Evolutionary conservation across 2,329 filamentous ascomycete genomes (phyloP), one percentile per base, ranked within the genome.

Genomic region (Blumeriella jaapii): DNA sequence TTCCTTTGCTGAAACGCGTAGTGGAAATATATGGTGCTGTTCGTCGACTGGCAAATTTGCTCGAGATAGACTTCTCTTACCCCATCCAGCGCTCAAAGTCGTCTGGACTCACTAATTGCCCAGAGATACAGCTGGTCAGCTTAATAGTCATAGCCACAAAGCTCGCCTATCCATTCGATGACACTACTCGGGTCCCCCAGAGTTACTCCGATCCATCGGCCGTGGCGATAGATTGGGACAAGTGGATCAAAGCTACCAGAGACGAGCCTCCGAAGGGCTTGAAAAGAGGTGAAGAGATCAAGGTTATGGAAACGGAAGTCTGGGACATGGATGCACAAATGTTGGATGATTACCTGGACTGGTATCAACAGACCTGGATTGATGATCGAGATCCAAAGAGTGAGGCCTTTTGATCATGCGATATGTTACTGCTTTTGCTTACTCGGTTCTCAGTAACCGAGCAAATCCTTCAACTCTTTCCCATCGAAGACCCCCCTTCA

Each of bases 61-160:
- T 56, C 8, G 55, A 61, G 0, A 58, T 79, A 19, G 60, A 68
- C 2, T 81, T 79, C 42, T 61, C 62, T 1, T 81, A 79, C 43
- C 67, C 69, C 1, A 61, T 65, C 5, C 59, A 62, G 3, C 61
- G 58, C 18, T 53, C 56, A 34, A 59, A 60, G 40, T 59, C 64
- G 40, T 32, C 38, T 28, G 59, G 65, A 16, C 59, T 69, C 6
- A 59, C 77, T 11, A 64, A 74, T 32, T 69, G 80, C 42, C 85
- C 91, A 0, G 91, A 96, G 51, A 63, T 82, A 5, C 71, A 82
- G 27, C 61, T 95, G 1, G 64, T 85, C 36, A 67, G 77, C 3
- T 61, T 84, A 3, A 57, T 94, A 3, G 63, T 94, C 2, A 67
- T 93, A 10, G 74, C 81, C 3, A 75, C 80, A 3, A 95, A 95